Conservation (phyloP, 164 flowering plant genomes). For the Kingdonia uniflora region DNA sequence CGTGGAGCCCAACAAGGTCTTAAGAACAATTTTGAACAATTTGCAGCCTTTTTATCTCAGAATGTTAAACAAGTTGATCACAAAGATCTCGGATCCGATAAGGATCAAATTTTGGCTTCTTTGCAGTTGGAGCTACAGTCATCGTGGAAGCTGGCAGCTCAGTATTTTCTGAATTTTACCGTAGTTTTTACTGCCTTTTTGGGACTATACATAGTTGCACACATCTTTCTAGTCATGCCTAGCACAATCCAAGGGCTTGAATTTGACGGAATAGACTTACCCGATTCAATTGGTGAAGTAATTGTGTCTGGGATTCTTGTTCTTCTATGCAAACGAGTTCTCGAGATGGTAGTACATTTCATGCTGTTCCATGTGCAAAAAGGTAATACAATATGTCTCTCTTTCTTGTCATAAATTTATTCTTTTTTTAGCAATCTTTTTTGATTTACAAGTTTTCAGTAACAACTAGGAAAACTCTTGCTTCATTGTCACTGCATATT, state of each 20-base stretch:
- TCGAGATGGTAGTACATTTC: conserved; percentile 63
- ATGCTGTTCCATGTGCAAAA: conserved; percentile 55
- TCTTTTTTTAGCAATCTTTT: too few relatives aligned
- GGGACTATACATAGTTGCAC: conserved; percentile 34
- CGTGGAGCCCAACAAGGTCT: conserved; percentile 79
- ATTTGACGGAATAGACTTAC: conserved; percentile 89
- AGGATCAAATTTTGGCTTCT: conserved; percentile 70
- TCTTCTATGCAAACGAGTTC: conserved; percentile 65
- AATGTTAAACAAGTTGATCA: conserved; percentile 50
- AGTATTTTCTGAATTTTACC: conserved; percentile 51
- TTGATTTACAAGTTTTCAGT: too few relatives aligned
- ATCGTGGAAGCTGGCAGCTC: conserved; percentile 64
- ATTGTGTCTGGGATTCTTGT: conserved; percentile 66
- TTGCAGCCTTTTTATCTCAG: conserved; percentile 37
- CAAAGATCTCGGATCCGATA: conserved; percentile 50
- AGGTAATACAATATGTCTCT: conserved; percentile 57
- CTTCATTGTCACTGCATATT: not conserved
- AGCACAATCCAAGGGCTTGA: conserved; percentile 81
- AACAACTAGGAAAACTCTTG: too few relatives aligned
- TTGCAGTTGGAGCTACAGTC: conserved; percentile 67
- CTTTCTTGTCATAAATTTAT: too few relatives aligned
- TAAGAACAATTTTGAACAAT: conserved; percentile 63
- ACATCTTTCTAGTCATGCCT: conserved; percentile 50
- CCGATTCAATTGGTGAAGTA: conserved; percentile 92
- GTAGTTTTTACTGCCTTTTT: conserved; percentile 21